Evolutionary conservation across 768 basidiomycete species (phyloP), one percentile per base, ranked within the genome.

Genomic region (Rhodosporidiobolus odoratus): DNA sequence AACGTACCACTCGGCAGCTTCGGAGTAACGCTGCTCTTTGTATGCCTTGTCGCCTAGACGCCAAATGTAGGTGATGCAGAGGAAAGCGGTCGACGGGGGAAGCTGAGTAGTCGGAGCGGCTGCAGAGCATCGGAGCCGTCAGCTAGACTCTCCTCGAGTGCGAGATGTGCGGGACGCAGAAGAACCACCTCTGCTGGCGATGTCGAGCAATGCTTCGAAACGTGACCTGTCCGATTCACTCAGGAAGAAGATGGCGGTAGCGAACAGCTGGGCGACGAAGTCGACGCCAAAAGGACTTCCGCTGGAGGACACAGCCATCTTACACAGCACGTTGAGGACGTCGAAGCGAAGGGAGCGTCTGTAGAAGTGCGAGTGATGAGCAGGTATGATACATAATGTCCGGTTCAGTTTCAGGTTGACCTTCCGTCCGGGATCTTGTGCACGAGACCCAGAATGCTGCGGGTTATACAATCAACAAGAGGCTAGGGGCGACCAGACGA

Each of bases 41-140:
- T 47, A 32, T 4, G 57, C 57, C 57, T 58, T 47, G 43, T 66
- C 65, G 25, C 57, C 65, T 16, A n/a, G 34, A 1, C 57, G 56
- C 65, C 65, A 66, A 48, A 66, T 19, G 58, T 48, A 66, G 21
- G 58, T 59, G 15, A 37, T 48, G 43, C n/a, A 38, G 27, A 56
- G n/a, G 58, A 66, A 66, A 4, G 65, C 58, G 16, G 45, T 23
- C 17, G 45, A 30, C 0, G 40, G 19, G 8, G 35, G 23, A 10
- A 65, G 56, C 2, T 21, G 40, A 21, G n/a, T n/a, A 6, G 8
- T 40, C 27, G 54, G 63, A 30, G 32, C 4, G 19, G 19, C 63
- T 54, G 34, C 17, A 19, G 19, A 15, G 3, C n/a, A n/a, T n/a
- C n/a, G n/a, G n/a, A n/a, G n/a, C n/a, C n/a, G 54, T 16, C 17